These are phyloP conservation scores for Saprolegnia parasitica DNA, from an alignment of 352 stramenopile species.

Conservation along the genomic window DNA sequence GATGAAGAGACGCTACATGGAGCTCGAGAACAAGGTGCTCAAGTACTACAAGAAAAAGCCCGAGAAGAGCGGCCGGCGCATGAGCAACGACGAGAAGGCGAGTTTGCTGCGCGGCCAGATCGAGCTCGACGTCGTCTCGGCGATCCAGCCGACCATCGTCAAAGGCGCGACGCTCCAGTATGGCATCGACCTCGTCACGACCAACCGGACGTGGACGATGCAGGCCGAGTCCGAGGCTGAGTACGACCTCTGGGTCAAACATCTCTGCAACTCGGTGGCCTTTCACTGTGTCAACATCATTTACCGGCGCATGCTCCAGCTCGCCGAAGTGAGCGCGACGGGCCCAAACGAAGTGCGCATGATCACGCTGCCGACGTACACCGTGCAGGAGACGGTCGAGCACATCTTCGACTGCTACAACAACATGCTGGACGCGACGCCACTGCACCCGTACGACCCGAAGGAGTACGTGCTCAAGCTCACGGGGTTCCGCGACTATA, in stretches of 20 bases:
- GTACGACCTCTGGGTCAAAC: slow-evolving; percentile 76
- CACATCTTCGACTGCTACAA: slow-evolving; percentile 88
- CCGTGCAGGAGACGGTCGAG: slow-evolving; percentile 83
- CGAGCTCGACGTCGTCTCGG: slow-evolving; percentile 74
- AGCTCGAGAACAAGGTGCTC: slow-evolving; percentile 62
- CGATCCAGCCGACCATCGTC: slow-evolving; percentile 64
- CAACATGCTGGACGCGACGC: slow-evolving; percentile 64
- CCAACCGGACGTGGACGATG: slow-evolving; percentile 72
- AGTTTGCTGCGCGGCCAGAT: slow-evolving; percentile 63
- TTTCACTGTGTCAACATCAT: slow-evolving; percentile 74
- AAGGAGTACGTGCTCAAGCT: slow-evolving; percentile 81
- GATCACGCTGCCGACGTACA: slow-evolving; percentile 75
- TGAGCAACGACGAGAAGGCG: slow-evolving; percentile 71
- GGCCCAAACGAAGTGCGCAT: slow-evolving; percentile 83
- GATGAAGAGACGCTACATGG: slow-evolving; percentile 82
- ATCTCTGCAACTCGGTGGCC: slow-evolving; percentile 71
- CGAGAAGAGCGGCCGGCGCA: slow-evolving; percentile 65
- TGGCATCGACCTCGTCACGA: slow-evolving; percentile 74
- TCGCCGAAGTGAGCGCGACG: slow-evolving; percentile 79
- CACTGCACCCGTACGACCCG: slow-evolving; percentile 70
- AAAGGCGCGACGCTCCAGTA: slow-evolving; percentile 45
- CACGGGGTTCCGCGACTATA: slow-evolving; percentile 79
- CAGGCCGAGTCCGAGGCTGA: slow-evolving; percentile 69
- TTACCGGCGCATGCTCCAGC: slow-evolving; percentile 77
- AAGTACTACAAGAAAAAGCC: slow-evolving; percentile 86